Evolutionary conservation across 768 basidiomycete genomes (phyloP).

Genomic region (Amanita phalloides): DNA sequence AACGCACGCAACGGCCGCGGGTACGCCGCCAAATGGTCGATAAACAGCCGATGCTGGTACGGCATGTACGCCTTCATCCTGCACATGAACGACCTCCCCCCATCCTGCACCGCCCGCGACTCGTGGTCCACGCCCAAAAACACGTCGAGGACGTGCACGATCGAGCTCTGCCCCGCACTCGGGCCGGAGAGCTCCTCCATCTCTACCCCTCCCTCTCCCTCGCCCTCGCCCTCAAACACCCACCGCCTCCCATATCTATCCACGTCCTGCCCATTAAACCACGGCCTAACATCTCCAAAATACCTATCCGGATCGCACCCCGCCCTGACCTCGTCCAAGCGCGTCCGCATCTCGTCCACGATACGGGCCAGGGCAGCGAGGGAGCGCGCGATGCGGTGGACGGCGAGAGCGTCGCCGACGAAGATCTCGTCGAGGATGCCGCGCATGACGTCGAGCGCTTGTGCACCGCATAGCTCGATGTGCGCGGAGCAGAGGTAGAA

Average conservation of each 20-base stretch:
- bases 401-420: conserved; percentile 58
- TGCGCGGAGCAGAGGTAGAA: conserved; percentile 88
- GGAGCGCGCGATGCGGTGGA: conserved; percentile 56
- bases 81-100: conserved; percentile 39
- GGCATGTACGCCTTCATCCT: conserved; percentile 84
- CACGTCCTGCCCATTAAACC: conserved; percentile 73
- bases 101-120: conserved; percentile 12
- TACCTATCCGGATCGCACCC: conserved; percentile 71
- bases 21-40: conserved; percentile 42
- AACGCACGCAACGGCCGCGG: conserved; percentile 39
- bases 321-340: conserved; percentile 53
- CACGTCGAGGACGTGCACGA: conserved; percentile 65
- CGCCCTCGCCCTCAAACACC: conserved; percentile 39
- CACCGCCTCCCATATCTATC: conserved; percentile 31
- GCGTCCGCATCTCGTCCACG: conserved; percentile 58
- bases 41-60: conserved; percentile 66
- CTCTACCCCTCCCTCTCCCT: conserved; percentile 6
- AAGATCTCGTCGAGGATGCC: conserved; percentile 86
- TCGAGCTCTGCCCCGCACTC: conserved; percentile 72
- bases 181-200: conserved; percentile 61
- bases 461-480: conserved; percentile 87
- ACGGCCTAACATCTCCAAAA: conserved; percentile 68
- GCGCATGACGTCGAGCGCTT: conserved; percentile 80
- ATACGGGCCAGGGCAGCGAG: conserved; percentile 52
- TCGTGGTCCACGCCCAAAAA: conserved; percentile 60